Evolutionary conservation across 441 rosid species (phyloP).

Genomic region (Aquilaria agallochum): DNA sequence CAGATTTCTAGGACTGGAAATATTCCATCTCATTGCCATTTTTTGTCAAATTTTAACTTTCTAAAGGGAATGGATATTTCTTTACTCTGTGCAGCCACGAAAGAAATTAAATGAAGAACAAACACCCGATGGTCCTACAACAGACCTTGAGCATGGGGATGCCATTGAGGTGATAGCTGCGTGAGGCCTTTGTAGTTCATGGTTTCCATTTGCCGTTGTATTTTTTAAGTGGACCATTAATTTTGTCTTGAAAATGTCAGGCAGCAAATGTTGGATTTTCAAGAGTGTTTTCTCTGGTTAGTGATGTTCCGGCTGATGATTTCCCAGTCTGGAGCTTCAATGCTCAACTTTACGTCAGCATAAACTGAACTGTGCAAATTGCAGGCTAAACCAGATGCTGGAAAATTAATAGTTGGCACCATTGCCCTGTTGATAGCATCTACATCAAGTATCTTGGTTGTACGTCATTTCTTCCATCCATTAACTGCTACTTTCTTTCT

Average conservation of each 20-base stretch:
- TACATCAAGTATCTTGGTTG: constrained; percentile 65
- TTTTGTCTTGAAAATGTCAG: constrained; percentile 33
- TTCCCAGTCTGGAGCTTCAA: constrained; percentile 2
- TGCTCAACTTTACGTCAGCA: not conserved
- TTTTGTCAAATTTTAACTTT: too few relatives aligned
- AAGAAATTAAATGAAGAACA: constrained; percentile 35
- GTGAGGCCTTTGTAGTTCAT: constrained; percentile 2
- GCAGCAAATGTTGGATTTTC: constrained; percentile 80
- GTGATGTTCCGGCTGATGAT: constrained; percentile 15
- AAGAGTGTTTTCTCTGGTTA: constrained; percentile 67
- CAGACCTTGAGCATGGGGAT: constrained; percentile 67
- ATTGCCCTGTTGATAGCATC: constrained; percentile 72
- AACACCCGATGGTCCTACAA: constrained; percentile 24
- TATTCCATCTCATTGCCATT: too few relatives aligned
- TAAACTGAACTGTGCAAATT: constrained; percentile 8
- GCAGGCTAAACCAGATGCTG: constrained; percentile 87
- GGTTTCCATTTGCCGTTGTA: not conserved
- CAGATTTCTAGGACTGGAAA: too few relatives aligned
- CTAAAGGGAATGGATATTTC: not conserved
- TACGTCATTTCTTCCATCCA: constrained; percentile 22
- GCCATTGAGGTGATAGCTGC: constrained; percentile 48
- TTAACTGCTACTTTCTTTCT: not conserved
- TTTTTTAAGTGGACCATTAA: constrained; percentile 10
- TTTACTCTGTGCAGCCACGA: constrained; percentile 21
- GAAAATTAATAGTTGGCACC: constrained; percentile 66